These are phyloP conservation scores for Penicillium sp. DNA, from an alignment of 2,329 filamentous ascomycete genomes.

Conservation along the genomic window DNA sequence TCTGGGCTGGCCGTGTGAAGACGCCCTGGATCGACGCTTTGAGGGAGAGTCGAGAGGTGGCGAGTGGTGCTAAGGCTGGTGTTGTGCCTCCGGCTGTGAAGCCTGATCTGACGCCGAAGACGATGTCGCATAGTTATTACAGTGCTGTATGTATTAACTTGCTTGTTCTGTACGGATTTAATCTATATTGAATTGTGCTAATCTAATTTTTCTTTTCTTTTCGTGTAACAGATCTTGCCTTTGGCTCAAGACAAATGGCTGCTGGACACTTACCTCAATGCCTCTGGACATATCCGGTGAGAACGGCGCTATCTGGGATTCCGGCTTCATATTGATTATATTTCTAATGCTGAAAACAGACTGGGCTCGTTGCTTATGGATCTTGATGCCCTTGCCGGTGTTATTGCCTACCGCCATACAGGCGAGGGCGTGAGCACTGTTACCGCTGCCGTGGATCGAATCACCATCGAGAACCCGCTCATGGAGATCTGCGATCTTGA, in stretches of 20 bases:
- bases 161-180: background rate
- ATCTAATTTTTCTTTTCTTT: slow-evolving; percentile 9
- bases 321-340: background rate
- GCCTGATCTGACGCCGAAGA: slow-evolving; percentile 66
- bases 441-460: slow-evolving; percentile 67
- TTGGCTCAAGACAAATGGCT: slow-evolving; percentile 76
- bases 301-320: background rate
- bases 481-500: slow-evolving; percentile 80
- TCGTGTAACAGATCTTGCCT: slow-evolving; percentile 61
- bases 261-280: slow-evolving; percentile 77
- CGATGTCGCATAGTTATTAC: slow-evolving; percentile 73
- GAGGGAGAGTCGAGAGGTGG: slow-evolving; percentile 54
- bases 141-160: slow-evolving; percentile 58
- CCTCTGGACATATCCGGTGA: slow-evolving; percentile 71
- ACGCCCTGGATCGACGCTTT: slow-evolving; percentile 73
- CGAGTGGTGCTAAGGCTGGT: slow-evolving; percentile 29
- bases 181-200: background rate
- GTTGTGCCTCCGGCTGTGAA: slow-evolving; percentile 38
- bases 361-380: slow-evolving; percentile 80
- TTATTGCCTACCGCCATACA: slow-evolving; percentile 75
- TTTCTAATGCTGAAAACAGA: slow-evolving; percentile 39
- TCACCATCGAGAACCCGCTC: slow-evolving; percentile 70
- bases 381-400: slow-evolving; percentile 74
- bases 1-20: slow-evolving; percentile 54
- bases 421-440: slow-evolving; percentile 67